Evolutionary conservation across 176 grass and related monocot genomes (phyloP).

Genomic region (Aechmea fasciata): DNA sequence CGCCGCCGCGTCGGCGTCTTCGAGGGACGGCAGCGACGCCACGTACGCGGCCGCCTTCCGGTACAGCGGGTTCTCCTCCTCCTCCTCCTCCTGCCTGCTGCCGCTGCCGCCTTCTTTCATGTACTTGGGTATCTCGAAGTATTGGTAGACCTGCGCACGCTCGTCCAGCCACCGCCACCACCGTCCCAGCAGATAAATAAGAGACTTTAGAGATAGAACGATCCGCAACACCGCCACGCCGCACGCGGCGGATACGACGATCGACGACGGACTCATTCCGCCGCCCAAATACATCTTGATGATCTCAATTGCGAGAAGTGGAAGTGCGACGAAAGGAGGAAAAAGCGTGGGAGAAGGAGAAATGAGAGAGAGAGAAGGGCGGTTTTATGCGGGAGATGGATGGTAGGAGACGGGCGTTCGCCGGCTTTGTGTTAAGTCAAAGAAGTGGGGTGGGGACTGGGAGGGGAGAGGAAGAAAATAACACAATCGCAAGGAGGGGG

Average conservation of each 20-base stretch:
- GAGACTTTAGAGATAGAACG: constrained; percentile 49
- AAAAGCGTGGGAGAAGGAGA: background rate
- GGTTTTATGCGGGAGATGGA: background rate
- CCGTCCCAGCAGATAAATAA: constrained; percentile 24
- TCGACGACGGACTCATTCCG: background rate
- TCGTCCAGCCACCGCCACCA: constrained; percentile 60
- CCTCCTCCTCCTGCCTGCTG: background rate
- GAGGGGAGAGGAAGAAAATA: background rate
- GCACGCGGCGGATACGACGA: constrained; percentile 17
- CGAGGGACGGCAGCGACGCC: constrained; percentile 39
- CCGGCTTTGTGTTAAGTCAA: background rate
- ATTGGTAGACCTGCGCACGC: constrained; percentile 60
- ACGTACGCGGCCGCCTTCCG: constrained; percentile 37
- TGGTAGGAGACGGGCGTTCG: background rate
- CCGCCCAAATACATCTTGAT: background rate
- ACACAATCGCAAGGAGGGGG: too few relatives aligned
- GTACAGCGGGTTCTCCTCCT: constrained; percentile 46
- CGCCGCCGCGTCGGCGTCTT: constrained; percentile 32
- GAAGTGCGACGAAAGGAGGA: background rate
- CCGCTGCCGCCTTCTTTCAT: background rate
- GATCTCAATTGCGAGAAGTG: background rate
- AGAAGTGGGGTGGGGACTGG: background rate
- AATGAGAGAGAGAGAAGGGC: background rate
- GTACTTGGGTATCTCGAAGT: constrained; percentile 51
- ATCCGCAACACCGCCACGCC: constrained; percentile 34